phyloP scores from a whole-genome alignment of 2,329 filamentous ascomycete species.

The Sordariomycetes sp. region DNA sequence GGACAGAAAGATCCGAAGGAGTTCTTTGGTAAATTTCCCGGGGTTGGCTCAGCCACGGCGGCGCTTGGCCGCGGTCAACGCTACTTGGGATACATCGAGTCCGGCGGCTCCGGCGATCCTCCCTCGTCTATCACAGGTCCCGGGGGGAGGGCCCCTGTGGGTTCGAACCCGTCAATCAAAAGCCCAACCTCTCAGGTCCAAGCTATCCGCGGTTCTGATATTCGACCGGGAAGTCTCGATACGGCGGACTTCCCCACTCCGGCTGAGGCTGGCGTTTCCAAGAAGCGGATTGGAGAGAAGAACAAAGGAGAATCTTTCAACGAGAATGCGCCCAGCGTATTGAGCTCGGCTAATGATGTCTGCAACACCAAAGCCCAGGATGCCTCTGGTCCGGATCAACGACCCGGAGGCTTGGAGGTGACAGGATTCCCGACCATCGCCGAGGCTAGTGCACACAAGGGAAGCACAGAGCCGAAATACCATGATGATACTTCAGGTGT shows the following conservation, averaged over 20 bases:
- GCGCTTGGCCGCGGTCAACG: not conserved
- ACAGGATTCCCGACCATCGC: not conserved
- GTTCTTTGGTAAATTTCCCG: slow-evolving; percentile 7
- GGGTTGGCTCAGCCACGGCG: not conserved
- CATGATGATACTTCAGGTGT: not conserved
- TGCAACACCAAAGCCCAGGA: not conserved
- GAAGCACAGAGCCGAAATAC: not conserved
- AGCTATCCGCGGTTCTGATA: not conserved
- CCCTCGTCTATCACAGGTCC: not conserved
- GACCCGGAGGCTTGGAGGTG: not conserved
- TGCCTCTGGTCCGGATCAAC: not conserved
- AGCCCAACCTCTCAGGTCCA: not conserved
- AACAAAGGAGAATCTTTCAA: not conserved
- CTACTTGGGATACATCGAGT: not conserved
- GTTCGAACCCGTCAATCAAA: not conserved
- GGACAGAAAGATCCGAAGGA: not conserved
- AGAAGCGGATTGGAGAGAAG: not conserved
- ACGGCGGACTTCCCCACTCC: not conserved
- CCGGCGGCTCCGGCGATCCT: not conserved
- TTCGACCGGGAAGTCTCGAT: not conserved
- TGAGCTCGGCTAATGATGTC: too few species aligned
- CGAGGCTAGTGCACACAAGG: not conserved
- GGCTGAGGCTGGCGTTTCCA: not conserved
- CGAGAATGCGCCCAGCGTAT: not conserved
- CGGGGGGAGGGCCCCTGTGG: not conserved